Evolutionary conservation across 129 eudicot species (phyloP), one percentile per base, ranked within the genome.

Genomic region (Chrysanthemum makinoi): DNA sequence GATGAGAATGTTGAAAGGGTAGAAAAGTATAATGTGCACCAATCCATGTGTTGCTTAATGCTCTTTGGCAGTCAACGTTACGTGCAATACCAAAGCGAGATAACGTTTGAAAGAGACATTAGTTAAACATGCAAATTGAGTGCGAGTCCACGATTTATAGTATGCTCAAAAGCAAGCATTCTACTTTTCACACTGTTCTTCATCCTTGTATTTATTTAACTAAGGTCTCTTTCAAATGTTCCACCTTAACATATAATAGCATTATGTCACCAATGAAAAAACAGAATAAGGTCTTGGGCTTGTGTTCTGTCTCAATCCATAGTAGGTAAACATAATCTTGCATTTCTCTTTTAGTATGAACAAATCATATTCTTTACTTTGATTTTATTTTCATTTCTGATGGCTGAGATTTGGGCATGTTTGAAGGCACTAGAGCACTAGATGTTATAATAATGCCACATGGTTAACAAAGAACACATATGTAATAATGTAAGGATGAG

Each of bases 81-180:
- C 24, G 35, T 17, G 14, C 33, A 46, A 2, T 39, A 75, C 22
- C 17, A 55, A 43, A 65, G 5, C 35, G 17, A 10, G 5, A 54
- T 16, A 39, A 22, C 24, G 1, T 22, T 22, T 22, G 24, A 22
- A 22, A 22, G 24, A 22, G 24, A 22, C 24, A 22, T 22, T 22
- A 22, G 24, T 22, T 22, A 22, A 22, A 75, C 68, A 17, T 67
- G 50, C 75, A 60, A 33, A 60, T 17, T 13, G 62, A 49, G 68
- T 59, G 50, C n/a, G 20, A 66, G 10, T 26, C 1, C 16, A n/a
- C 33, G 48, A 22, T 44, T 44, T 50, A 14, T 49, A 18, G 72
- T 51, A 57, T 76, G 66, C 81, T 70, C 16, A 70, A 62, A 77
- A 77, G 76, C 76, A 46, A 66, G 73, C 70, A 58, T 56, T 24